Evolutionary conservation across 2,329 filamentous ascomycete species (phyloP), one percentile per base, ranked within the genome.

Genomic region (Leptographium wingfieldii): DNA sequence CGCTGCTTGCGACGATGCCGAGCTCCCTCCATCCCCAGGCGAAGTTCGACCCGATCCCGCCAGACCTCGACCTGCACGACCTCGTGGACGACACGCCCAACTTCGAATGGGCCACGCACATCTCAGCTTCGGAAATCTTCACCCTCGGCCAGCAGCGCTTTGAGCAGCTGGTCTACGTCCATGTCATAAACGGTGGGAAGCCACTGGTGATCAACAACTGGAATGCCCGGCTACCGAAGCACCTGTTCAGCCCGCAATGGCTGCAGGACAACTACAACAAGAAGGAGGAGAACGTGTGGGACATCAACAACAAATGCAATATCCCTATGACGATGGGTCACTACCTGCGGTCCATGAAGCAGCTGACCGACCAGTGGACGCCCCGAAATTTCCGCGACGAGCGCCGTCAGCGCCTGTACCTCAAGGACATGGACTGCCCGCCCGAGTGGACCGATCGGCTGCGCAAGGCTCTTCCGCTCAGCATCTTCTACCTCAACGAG

Each of bases 391-490:
- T 87, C 69, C 85, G 85, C 62, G 88, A 95, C 64, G 84, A 89
- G 63, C 82, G 83, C 46, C 80, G 88, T 27, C 94, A 99, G 69
- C 84, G 94, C 14, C 83, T 97, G 1, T 99, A 99, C 70, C 75
- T 97, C 29, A 99, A 99, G 69, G 94, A 99, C 69, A 96, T 99
- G 61, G 94, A 99, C 70, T 96, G 92, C 66, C 94, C 94, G 0
- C 75, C 80, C 1, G 85, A 92, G 61, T 99, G 94, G 94, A 84
- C 86, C 57, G 81, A 92, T 33, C 85, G 88, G 61, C 74, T 99
- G 22, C 83, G 84, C 65, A 85, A 87, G 56, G 76, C 90, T 35
- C 86, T 97, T 5, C 92, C 92, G 0, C 82, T 86, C 0, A 84
- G 80, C n/a, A 75, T 97, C 0, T 96, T 91, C 69, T 99, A 97